Base-by-base conservation (phyloP, 1,284 basidiomycete genomes). In the Apiotrichum sp. region DNA sequence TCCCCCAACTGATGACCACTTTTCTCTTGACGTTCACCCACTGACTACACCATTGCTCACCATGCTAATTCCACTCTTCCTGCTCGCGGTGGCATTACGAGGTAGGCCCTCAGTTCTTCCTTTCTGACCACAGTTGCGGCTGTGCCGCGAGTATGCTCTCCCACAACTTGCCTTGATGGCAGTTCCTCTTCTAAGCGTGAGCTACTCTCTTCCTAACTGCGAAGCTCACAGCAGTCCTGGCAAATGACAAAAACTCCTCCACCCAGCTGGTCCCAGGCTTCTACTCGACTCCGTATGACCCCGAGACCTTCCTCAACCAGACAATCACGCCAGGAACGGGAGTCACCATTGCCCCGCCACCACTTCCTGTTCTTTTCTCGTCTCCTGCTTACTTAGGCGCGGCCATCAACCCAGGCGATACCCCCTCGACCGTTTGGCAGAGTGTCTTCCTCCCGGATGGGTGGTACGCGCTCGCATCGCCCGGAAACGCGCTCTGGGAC, bases 201-300 rank as follows among this genome's bases (percentile, higher is more conserved):
- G 65, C 22, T 22, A 22, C 22, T 22, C 22, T 22, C 22, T 22
- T 22, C 1, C 11, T 16, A 4, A 13, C 31, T 13, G 4, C 88
- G 63, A 83, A 88, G 75, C 87, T 86, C 65, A 91, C 89, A 68
- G 86, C 78, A 54, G 89, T 88, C 65, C 84, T 80, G 46, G 82
- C 67, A 69, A 86, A 83, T 22, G 57, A 55, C 47, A n/a, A 7
- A 13, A 35, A 16, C 33, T 36, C 33, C 8, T 38, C 36, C 6
- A 47, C 29, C 1, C 59, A 53, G n/a, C 57, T 65, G 29, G 53
- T 52, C 2, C 65, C 65, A 1, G 65, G 65, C 13, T 62, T 61
- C 13, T 63, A 62, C 48, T 22, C 42, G 34, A 31, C 38, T 7
- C 44, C 44, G 39, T 49, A 53, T 43, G 16, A n/a, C 6, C 43